Conservation (phyloP, 768 basidiomycete genomes). For the Podaxis rugospora region DNA sequence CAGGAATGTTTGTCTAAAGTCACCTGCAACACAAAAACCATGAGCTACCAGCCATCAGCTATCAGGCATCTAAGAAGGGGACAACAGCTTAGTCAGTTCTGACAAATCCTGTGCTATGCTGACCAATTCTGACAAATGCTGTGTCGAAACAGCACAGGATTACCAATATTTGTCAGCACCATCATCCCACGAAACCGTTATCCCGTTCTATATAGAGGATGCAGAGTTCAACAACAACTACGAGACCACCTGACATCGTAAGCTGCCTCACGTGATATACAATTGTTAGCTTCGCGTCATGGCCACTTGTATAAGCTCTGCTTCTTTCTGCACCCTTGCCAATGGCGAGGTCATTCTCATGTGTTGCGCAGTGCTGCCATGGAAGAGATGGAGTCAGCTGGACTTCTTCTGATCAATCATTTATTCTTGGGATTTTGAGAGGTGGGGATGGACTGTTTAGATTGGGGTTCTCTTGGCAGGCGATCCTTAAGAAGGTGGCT, state of each 20-base stretch:
- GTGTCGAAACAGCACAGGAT: too few species aligned
- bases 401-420: background rate
- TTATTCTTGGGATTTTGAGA: background rate
- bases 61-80: too few species aligned
- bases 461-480: background rate
- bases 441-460: background rate
- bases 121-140: too few species aligned
- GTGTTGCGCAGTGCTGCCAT: background rate
- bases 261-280: background rate
- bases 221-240: too few species aligned
- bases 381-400: conserved; percentile 5
- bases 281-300: background rate
- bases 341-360: background rate
- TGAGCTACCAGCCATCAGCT: too few species aligned
- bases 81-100: too few species aligned
- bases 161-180: too few species aligned
- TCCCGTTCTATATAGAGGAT: too few species aligned
- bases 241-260: background rate
- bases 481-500: background rate
- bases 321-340: background rate
- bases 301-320: background rate
- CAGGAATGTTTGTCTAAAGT: too few species aligned
- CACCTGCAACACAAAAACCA: too few species aligned
- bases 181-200: too few species aligned
- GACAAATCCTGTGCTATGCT: too few species aligned